Evolutionary conservation across 805 yeast genomes (phyloP).

Genomic region (Priceomyces melissophilus): DNA sequence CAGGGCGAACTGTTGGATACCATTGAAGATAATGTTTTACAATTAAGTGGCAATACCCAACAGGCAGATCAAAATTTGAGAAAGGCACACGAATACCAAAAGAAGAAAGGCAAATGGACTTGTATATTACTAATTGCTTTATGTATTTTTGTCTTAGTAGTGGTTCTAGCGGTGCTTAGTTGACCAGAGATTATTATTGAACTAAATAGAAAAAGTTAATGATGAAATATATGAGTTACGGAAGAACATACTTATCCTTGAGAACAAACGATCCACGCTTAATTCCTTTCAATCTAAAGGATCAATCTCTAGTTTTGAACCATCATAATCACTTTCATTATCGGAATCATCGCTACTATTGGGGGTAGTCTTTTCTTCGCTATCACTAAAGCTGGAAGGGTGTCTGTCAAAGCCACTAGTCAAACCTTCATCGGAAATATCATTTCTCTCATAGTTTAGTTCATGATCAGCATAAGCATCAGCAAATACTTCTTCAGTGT

Average conservation of each 20-base stretch:
- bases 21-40: slow-evolving; percentile 73
- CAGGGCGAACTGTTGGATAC: slow-evolving; percentile 86
- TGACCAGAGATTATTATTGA: slow-evolving; percentile 10
- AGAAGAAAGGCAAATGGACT: slow-evolving; percentile 67
- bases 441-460: slow-evolving; percentile 5
- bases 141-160: slow-evolving; percentile 53
- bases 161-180: slow-evolving; percentile 54
- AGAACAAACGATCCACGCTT: neutral
- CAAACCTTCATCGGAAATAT: neutral
- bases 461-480: slow-evolving; percentile 15
- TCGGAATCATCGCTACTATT: slow-evolving; percentile 6
- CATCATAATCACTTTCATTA: slow-evolving; percentile 5
- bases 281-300: slow-evolving; percentile 8
- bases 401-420: neutral
- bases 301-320: slow-evolving; percentile 9
- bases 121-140: slow-evolving; percentile 61
- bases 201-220: neutral
- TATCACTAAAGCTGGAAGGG: slow-evolving; percentile 8
- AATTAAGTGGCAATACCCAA: slow-evolving; percentile 60
- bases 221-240: too few species aligned
- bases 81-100: slow-evolving; percentile 75
- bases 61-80: slow-evolving; percentile 67
- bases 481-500: slow-evolving; percentile 18
- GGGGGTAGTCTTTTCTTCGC: slow-evolving; percentile 17
- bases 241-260: neutral